Base-by-base conservation (phyloP, 768 basidiomycete species). In the Lyophyllum atratum region DNA sequence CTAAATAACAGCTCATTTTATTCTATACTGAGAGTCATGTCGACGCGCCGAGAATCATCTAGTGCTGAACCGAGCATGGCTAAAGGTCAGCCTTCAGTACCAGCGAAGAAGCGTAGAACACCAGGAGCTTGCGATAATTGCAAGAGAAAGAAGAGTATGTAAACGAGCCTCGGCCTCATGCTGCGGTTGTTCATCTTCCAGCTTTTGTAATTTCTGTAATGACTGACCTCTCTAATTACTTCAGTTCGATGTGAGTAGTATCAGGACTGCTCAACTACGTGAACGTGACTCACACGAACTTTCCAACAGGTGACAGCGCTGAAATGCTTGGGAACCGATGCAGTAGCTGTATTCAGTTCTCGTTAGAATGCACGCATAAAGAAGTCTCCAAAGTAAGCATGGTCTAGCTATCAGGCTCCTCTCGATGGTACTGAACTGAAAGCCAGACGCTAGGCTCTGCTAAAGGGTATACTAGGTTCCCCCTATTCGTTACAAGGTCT, bases 71-170 rank as follows among this genome's bases (percentile, higher is more conserved):
- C 49, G 14, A 25, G 22, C 45, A 14, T 12, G 11, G 24, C 42
- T 12, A 47, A 29, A 29, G 25, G 4, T 17, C 51, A 50, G 29
- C 31, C 51, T 19, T 33, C n/a, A n/a, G n/a, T 60, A 33, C 31
- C 33, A 43, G 17, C 57, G 43, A 87, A 86, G 75, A 85, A 84
- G 66, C 70, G 84, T 34, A 75, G 82, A 59, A 81, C 85, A 47
- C 84, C 83, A 59, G 79, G 87, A 28, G 88, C 87, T 17, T 92
- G 89, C 71, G 89, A 90, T 65, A 72, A 83, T 7, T 92, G 90
- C 71, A 79, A 88, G 62, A 74, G 81, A 49, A 90, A 89, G 78
- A 92, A 91, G 70, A 82, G 86, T 84, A 59, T 46, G 78, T 72
- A 19, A 24, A 26, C 22, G 29, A 24, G 34, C 25, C 28, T 52